Conservation (phyloP, 768 basidiomycete genomes). For the Epithele typhae region DNA sequence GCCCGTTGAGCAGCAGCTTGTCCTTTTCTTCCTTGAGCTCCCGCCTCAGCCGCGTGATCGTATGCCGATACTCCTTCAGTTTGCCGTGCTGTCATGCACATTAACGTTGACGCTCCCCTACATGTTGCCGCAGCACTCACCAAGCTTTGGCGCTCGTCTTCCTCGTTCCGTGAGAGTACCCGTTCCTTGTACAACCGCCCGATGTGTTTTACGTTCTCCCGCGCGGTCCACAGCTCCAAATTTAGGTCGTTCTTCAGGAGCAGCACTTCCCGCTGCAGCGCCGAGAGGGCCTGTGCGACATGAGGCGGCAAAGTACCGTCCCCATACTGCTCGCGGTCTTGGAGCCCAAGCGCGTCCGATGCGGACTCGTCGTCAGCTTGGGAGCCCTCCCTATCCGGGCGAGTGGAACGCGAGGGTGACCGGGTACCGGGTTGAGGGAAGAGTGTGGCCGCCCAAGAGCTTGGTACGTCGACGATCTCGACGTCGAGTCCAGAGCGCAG, state of each 20-base stretch:
- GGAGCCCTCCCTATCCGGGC: too few species aligned
- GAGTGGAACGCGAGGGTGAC: conserved; percentile 22
- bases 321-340: background rate
- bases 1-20: conserved; percentile 71
- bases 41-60: conserved; percentile 60
- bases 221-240: conserved; percentile 79
- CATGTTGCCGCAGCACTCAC: conserved; percentile 36
- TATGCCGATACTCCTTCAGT: conserved; percentile 67
- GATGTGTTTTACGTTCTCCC: conserved; percentile 79
- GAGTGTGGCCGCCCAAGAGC: conserved; percentile 49
- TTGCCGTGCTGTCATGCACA: conserved; percentile 62
- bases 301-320: conserved; percentile 22
- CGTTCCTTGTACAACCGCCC: conserved; percentile 75
- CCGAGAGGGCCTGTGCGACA: conserved; percentile 62
- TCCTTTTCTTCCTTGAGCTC: conserved; percentile 67
- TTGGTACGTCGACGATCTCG: conserved; percentile 47
- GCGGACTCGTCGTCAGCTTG: background rate
- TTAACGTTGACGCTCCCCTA: too few species aligned
- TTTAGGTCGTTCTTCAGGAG: conserved; percentile 78
- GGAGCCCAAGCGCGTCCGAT: background rate
- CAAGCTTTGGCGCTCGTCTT: conserved; percentile 77
- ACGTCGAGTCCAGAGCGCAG: conserved; percentile 69
- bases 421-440: conserved; percentile 28
- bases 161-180: conserved; percentile 67
- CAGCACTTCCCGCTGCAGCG: conserved; percentile 71